These are phyloP conservation scores for Podospora comata DNA, from an alignment of 495 filamentous ascomycete genomes.

Conservation along the genomic window DNA sequence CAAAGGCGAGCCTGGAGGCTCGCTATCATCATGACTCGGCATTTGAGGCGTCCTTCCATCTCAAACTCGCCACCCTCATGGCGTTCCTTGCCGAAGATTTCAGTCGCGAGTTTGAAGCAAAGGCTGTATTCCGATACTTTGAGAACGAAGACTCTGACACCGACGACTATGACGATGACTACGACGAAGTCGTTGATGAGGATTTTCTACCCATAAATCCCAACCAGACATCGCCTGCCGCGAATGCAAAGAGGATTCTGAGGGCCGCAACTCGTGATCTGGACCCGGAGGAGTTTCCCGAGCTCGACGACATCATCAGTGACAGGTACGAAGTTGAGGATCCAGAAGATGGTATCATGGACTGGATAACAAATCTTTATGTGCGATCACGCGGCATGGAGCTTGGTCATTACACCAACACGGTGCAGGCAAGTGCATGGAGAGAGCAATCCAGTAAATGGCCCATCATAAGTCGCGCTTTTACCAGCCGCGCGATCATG, in stretches of 20 bases:
- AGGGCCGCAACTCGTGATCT: neutral
- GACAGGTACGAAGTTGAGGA: neutral
- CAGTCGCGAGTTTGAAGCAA: conserved; percentile 12
- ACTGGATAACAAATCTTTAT: conserved; percentile 27
- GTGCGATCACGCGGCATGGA: conserved; percentile 28
- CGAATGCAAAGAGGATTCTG: neutral
- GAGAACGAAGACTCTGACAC: neutral
- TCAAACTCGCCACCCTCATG: conserved; percentile 46
- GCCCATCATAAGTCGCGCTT: conserved; percentile 43
- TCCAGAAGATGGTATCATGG: conserved; percentile 14
- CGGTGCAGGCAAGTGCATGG: conserved; percentile 46
- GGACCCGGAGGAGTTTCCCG: conserved; percentile 14
- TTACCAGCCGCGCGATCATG: conserved; percentile 47
- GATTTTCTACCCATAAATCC: neutral
- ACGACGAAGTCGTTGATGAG: conserved; percentile 8
- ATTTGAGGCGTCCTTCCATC: conserved; percentile 33
- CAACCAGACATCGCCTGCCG: neutral
- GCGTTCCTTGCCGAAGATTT: conserved; percentile 30
- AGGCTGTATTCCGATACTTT: conserved; percentile 6
- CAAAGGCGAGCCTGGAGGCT: conserved; percentile 36
- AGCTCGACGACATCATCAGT: conserved; percentile 19
- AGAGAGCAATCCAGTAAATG: conserved; percentile 56
- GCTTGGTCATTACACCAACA: conserved; percentile 26
- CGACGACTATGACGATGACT: conserved; percentile 1
- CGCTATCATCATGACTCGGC: conserved; percentile 40